Evolutionary conservation across 179 eudicot species (phyloP).

Genomic region (Silene coronaria): DNA sequence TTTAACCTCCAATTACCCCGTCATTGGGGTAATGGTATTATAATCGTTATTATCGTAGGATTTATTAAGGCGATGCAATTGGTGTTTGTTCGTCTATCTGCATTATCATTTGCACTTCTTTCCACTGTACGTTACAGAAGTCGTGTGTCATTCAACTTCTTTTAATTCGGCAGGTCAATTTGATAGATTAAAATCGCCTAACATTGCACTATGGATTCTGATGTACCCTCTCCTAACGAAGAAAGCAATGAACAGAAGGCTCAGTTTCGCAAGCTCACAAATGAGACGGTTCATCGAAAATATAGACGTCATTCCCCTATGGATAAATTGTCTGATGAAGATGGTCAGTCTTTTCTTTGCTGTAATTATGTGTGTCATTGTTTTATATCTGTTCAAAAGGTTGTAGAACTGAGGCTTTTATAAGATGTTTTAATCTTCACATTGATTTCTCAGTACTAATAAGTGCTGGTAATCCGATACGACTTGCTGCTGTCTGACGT

Average conservation of each 20-base stretch:
- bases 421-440: background rate
- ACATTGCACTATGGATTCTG: slow-evolving; percentile 43
- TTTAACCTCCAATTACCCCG: background rate
- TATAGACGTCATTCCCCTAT: slow-evolving; percentile 72
- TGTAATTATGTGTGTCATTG: background rate
- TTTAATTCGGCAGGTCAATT: background rate
- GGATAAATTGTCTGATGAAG: slow-evolving; percentile 56
- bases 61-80: background rate
- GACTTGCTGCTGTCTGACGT: background rate
- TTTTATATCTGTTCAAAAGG: background rate
- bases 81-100: background rate
- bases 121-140: background rate
- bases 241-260: slow-evolving; percentile 50
- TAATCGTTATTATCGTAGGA: background rate
- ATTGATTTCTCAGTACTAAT: background rate
- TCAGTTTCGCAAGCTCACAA: slow-evolving; percentile 66
- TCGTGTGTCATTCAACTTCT: background rate
- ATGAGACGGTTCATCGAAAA: slow-evolving; percentile 61
- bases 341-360: slow-evolving; percentile 42
- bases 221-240: slow-evolving; percentile 31
- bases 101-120: background rate
- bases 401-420: background rate
- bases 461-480: background rate
- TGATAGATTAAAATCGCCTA: background rate
- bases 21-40: background rate